These are phyloP conservation scores for Vickermania spadyakhi DNA, from an alignment of 208 protist species.

Conservation along the genomic window DNA sequence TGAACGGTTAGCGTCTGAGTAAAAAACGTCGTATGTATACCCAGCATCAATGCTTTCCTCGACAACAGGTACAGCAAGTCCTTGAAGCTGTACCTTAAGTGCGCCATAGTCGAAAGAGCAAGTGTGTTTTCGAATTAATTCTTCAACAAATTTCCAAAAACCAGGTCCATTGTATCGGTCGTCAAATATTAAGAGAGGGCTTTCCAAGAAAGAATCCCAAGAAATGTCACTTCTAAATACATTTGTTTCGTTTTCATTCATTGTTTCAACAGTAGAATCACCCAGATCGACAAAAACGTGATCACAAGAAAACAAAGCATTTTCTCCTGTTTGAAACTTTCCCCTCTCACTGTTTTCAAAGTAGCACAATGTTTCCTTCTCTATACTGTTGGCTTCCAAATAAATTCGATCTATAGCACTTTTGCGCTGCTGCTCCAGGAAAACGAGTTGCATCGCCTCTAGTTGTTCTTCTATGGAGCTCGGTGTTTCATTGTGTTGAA, in stretches of 20 bases:
- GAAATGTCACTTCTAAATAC: not conserved
- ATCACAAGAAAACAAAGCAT: conserved; percentile 4
- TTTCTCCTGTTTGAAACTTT: conserved; percentile 1
- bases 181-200: conserved; percentile 13
- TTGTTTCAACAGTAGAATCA: not conserved
- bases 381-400: not conserved
- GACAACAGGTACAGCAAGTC: not conserved
- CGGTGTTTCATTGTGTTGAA: not conserved
- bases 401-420: conserved; percentile 1
- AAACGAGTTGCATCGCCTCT: not conserved
- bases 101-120: conserved; percentile 3
- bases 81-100: not conserved
- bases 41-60: not conserved
- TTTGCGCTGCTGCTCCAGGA: not conserved
- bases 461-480: not conserved
- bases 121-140: conserved; percentile 8
- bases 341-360: not conserved
- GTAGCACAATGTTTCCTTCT: not conserved
- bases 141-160: conserved; percentile 18
- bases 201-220: not conserved
- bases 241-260: not conserved
- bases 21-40: not conserved
- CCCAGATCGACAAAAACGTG: not conserved
- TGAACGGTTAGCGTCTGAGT: not conserved
- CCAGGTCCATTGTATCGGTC: conserved; percentile 4